Conservation (phyloP, 140 eudicot genomes). For the Ambrosia hybrid region DNA sequence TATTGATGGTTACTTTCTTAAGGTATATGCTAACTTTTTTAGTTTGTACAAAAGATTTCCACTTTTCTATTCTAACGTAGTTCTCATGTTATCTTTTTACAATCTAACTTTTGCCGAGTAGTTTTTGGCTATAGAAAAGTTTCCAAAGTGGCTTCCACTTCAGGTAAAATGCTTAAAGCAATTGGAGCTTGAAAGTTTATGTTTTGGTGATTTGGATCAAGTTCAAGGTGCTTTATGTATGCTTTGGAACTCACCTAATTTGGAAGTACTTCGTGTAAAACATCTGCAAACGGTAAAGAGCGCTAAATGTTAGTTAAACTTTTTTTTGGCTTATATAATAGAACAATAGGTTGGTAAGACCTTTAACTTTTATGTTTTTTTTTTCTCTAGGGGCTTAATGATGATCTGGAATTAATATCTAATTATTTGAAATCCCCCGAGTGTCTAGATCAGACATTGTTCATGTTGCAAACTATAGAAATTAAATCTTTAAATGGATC, state of each 20-base stretch:
- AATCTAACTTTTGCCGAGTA: not conserved
- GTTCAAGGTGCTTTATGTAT: not conserved
- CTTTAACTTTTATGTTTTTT: not conserved
- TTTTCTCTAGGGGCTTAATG: not conserved
- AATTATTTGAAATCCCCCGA: constrained; percentile 2
- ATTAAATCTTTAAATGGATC: too few species aligned
- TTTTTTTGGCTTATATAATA: not conserved
- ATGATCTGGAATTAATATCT: constrained; percentile 10
- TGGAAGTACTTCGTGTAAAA: not conserved
- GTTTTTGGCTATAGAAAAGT: constrained; percentile 6
- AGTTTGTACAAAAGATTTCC: too few species aligned
- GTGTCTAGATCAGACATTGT: not conserved
- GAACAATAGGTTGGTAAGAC: not conserved
- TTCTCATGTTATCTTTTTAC: not conserved
- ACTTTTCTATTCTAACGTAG: not conserved
- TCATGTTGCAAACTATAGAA: too few species aligned
- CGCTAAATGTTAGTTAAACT: not conserved
- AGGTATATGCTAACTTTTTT: constrained; percentile 5
- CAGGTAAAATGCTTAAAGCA: too few species aligned
- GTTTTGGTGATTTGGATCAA: constrained; percentile 14
- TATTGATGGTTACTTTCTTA: not conserved
- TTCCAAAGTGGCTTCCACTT: constrained; percentile 2
- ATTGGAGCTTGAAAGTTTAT: not conserved
- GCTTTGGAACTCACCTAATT: constrained; percentile 4
- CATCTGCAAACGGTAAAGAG: not conserved